Evolutionary conservation across 2,329 filamentous ascomycete species (phyloP), one percentile per base, ranked within the genome.

Genomic region (Penicillium vulpinum): DNA sequence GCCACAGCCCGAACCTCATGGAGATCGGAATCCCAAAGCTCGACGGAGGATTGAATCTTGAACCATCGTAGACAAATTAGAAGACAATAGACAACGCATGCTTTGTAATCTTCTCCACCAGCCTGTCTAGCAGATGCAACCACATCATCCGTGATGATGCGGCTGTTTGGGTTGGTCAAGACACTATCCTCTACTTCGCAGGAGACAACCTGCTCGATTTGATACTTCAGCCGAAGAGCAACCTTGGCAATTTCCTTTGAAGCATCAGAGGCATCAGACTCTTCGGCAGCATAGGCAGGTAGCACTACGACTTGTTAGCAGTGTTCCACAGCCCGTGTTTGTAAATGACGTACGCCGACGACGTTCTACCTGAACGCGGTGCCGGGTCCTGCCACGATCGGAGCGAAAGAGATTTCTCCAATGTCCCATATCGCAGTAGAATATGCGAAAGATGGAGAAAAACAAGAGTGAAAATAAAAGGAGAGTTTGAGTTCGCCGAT

Each of bases 11-110:
- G 85, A 36, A 94, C 79, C 40, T 87, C 78, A 72, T 96, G 91
- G 38, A 97, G 80, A 58, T 91, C 88, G 7, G 92, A 87, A 74
- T 99, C 93, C 91, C 93, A 99, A 2, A 97, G 84, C 80, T 99
- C 94, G 7, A 87, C 74, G 28, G 82, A 61, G 2, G 91, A 86
- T 77, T 97, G 92, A 60, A 85, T 85, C 70, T 85, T 87, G 76
- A 97, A 97, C 86, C 86, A 89, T 66, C 84, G 81, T 67, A 87
- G 79, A 66, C 85, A 86, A 9, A 96, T 85, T 4, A 97, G 82
- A 54, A 97, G 78, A 63, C 89, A 89, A 74, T 87, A 96, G 2
- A 96, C 89, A 4, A 97, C 89, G 66, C 92, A 97, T 11, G 88
- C 85, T 31, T 80, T 80, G 70, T 93, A 81, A 43, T 96, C 85